phyloP scores from a whole-genome alignment of 2,329 filamentous ascomycete genomes.

The Xylaria sp. region DNA sequence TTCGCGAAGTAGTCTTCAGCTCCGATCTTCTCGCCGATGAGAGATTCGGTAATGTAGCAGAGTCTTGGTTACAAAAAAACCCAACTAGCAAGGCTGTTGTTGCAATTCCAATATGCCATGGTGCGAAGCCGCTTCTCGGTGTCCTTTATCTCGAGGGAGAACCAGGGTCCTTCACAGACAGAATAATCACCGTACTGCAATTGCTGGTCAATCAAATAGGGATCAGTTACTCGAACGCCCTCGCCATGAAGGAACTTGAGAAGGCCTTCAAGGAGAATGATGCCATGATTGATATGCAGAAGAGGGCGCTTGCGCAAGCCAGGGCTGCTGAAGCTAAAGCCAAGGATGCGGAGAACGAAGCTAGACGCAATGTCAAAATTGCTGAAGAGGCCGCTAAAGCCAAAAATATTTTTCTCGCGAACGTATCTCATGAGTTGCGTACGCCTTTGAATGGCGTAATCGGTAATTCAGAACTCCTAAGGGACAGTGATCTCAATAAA shows the following conservation, averaged over 20 bases:
- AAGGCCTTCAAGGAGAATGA: conserved; percentile 82
- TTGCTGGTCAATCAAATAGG: conserved; percentile 83
- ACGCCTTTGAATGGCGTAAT: conserved; percentile 90
- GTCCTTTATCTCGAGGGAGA: conserved; percentile 81
- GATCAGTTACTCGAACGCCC: conserved; percentile 75
- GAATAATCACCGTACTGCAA: conserved; percentile 73
- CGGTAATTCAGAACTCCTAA: conserved; percentile 84
- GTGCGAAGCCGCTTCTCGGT: conserved; percentile 75
- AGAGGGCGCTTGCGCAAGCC: conserved; percentile 76
- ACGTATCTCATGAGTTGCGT: conserved; percentile 83
- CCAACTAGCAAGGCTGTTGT: conserved; percentile 79
- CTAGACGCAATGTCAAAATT: conserved; percentile 81
- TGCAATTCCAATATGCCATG: conserved; percentile 81
- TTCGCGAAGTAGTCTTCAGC: conserved; percentile 79
- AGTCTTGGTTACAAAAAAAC: conserved; percentile 74
- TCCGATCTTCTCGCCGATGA: conserved; percentile 80
- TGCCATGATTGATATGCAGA: conserved; percentile 82
- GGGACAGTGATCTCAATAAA: conserved; percentile 77
- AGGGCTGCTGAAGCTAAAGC: conserved; percentile 79
- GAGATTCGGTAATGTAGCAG: conserved; percentile 79
- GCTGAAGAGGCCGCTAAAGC: conserved; percentile 86
- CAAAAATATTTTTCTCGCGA: conserved; percentile 83
- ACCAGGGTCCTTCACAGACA: conserved; percentile 80
- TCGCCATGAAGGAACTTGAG: conserved; percentile 76
- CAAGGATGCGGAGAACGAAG: conserved; percentile 79